Percentiles rank a stretch among this genome's conserved stretches.
Evolutionary conservation across 2,329 filamentous ascomycete species (phyloP).

Genomic region (Phoma sp.): DNA sequence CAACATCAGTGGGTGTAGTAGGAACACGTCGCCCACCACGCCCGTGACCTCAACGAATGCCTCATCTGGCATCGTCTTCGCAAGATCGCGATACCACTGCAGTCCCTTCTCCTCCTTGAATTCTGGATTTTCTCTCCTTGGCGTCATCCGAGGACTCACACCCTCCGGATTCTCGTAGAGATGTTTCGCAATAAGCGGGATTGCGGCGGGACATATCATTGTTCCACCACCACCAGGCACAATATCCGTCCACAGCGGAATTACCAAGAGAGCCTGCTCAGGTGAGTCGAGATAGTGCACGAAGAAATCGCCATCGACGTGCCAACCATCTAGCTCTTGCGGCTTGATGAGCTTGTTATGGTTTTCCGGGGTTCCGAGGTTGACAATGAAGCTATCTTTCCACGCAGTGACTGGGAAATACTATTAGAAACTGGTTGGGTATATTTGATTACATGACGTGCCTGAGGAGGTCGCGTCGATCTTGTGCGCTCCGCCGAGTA

Average conservation of each 20-base stretch:
- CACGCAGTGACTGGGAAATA: too few relatives aligned
- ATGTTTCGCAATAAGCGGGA: constrained; percentile 64
- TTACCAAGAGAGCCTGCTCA: constrained; percentile 73
- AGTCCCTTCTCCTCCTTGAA: constrained; percentile 55
- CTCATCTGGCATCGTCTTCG: constrained; percentile 41
- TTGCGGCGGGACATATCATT: constrained; percentile 67
- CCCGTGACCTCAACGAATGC: constrained; percentile 65
- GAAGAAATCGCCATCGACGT: constrained; percentile 77
- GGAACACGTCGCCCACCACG: constrained; percentile 63
- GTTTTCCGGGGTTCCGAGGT: constrained; percentile 64
- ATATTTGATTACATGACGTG: too few relatives aligned
- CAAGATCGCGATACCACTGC: constrained; percentile 56
- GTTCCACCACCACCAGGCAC: constrained; percentile 68
- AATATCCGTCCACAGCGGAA: constrained; percentile 72
- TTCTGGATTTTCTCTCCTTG: constrained; percentile 57
- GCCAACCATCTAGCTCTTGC: constrained; percentile 66
- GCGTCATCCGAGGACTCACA: constrained; percentile 70
- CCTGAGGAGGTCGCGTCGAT: too few relatives aligned
- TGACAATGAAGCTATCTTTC: constrained; percentile 74
- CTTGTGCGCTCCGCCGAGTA: constrained; percentile 66
- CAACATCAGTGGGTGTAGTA: constrained; percentile 68
- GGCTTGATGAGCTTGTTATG: constrained; percentile 61
- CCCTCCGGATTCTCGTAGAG: constrained; percentile 68
- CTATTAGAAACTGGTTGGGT: too few relatives aligned
- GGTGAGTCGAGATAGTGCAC: constrained; percentile 74